Base-by-base conservation (phyloP, 352 stramenopile genomes). In the Pythium sp. region DNA sequence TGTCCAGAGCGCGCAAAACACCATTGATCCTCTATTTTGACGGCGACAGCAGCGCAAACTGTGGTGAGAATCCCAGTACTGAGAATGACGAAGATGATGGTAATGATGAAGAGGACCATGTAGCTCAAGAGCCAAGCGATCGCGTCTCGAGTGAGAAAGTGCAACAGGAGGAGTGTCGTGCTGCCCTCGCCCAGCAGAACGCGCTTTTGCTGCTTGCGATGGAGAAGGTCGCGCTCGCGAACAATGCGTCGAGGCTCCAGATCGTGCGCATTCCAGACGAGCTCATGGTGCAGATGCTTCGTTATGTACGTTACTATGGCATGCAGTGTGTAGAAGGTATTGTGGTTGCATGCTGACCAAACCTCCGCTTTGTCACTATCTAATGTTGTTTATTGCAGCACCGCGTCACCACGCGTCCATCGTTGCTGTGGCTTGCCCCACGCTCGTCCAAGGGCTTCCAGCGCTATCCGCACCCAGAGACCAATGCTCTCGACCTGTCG, bases 401-500 rank as follows among this genome's bases (percentile, higher is more conserved):
- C 61, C 67, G 81, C 55, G 63, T 91, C 5, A 67, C 74, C 15
- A 63, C 72, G 51, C 77, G 69, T 20, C 80, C 82, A 28, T 85
- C 80, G 62, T 68, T 91, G 30, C 64, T 89, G 65, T 91, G 79
- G 77, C 63, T 91, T 2, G 74, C 80, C 26, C 76, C 78, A 54
- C 75, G 82, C 15, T 62, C 75, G 1, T 75, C 75, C 2, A 69
- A 67, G 3, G 58, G 64, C 15, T 89, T 91, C 73, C 82, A 91
- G 72, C 82, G 82, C 18, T 88, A 76, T 56, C 74, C 80, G 18
- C 78, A 86, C 54, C 62, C 72, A 5, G 73, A 84, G 41, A 85
- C 74, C 60, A 91, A 91, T 59, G 86, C 83, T 22, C 65, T 91
- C n/a, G 74, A 87, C 38, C 73, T 91, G 41, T 72, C 72, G 41